Conservation (phyloP, 768 basidiomycete genomes). For the Auriscalpium vulgare region DNA sequence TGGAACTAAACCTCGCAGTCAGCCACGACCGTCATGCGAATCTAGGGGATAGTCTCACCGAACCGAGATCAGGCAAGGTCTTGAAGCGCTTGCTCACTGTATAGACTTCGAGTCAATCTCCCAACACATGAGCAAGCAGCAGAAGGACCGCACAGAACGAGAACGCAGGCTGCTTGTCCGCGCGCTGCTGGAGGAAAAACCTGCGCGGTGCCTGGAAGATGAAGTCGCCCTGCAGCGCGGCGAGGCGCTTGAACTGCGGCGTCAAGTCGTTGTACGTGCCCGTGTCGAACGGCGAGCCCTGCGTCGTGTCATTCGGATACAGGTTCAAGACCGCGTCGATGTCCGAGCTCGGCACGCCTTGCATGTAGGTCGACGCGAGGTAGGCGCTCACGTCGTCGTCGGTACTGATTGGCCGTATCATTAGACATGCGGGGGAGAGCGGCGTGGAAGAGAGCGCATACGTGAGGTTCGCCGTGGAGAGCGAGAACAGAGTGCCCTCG, state of each 20-base stretch:
- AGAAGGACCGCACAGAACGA: slow-evolving; percentile 11
- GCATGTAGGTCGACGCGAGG: not conserved
- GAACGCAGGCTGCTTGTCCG: slow-evolving; percentile 12
- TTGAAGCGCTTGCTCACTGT: not conserved
- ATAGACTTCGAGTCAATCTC: too few relatives aligned
- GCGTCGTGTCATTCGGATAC: not conserved
- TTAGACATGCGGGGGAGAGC: too few relatives aligned
- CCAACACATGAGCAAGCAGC: not conserved
- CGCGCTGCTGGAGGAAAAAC: slow-evolving; percentile 15
- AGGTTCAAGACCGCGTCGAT: not conserved
- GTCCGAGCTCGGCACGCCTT: not conserved
- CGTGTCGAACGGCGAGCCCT: slow-evolving; percentile 4
- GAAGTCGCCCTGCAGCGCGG: slow-evolving; percentile 21
- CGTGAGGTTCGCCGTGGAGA: not conserved
- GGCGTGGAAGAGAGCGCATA: not conserved
- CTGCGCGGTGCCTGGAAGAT: slow-evolving; percentile 22
- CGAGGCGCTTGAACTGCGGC: slow-evolving; percentile 22
- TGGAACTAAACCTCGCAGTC: slow-evolving; percentile 4
- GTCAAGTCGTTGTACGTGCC: slow-evolving; percentile 1
- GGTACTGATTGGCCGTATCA: not conserved
- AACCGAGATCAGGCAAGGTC: not conserved
- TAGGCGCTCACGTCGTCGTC: not conserved
- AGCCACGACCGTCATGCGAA: too few relatives aligned
- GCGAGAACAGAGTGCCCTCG: slow-evolving; percentile 10
- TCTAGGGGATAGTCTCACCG: not conserved